Conservation (phyloP, 495 filamentous ascomycete genomes). For the Penicillium malachiteum region DNA sequence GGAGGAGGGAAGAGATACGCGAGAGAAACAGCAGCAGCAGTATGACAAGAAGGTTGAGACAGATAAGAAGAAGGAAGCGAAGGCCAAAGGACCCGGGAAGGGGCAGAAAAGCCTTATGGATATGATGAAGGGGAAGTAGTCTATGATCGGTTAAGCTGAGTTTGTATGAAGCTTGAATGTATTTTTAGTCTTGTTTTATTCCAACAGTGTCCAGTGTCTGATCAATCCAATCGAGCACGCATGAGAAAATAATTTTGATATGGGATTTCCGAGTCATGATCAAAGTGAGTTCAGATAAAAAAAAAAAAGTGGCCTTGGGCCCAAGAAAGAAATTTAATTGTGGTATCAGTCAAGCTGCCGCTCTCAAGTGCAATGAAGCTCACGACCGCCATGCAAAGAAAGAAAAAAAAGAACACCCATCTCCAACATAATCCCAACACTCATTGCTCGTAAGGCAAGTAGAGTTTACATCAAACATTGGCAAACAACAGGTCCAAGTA, state of each 20-base stretch:
- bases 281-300: neutral
- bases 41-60: constrained; percentile 68
- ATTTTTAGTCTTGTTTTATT: no score
- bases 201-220: no score
- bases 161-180: no score
- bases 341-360: constrained; percentile 28
- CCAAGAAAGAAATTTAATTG: constrained; percentile 17
- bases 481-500: neutral
- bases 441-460: constrained; percentile 13
- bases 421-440: constrained; percentile 7
- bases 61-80: constrained; percentile 54
- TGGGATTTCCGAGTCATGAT: no score
- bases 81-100: constrained; percentile 29
- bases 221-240: neutral
- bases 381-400: constrained; percentile 23
- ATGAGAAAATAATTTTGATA: neutral
- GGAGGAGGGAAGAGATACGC: constrained; percentile 65
- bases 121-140: constrained; percentile 34
- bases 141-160: no score
- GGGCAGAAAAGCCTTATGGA: constrained; percentile 44
- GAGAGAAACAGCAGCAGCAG: constrained; percentile 72
- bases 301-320: constrained; percentile 7
- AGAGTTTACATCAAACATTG: constrained; percentile 16
- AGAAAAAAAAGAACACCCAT: constrained; percentile 6
- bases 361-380: constrained; percentile 15